Evolutionary conservation across 768 basidiomycete genomes (phyloP), one percentile per base, ranked within the genome.

Genomic region (Lactarius quietus): DNA sequence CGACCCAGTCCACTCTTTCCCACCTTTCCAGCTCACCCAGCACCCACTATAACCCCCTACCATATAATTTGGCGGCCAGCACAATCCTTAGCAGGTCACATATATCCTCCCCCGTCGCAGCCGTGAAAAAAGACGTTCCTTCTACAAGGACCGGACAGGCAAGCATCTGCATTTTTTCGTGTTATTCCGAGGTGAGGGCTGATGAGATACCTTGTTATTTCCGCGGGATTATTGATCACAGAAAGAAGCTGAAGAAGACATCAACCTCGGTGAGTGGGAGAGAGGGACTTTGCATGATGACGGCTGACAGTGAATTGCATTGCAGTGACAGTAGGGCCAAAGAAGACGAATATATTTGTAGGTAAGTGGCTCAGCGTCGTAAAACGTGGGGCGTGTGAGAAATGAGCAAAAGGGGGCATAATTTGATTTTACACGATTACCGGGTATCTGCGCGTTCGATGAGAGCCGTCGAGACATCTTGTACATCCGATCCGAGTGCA

Each of bases 351-450:
- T 28, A 39, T 45, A 63, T n/a, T 39, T 28, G 41, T 41, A 73
- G 61, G 61, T 62, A 58, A 66, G 65, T 54, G 69, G 65, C 62
- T 76, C 58, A 71, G 72, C 77, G 65, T 68, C 71, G 78, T 70
- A 72, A 77, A 79, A 78, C 77, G 78, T 78, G 77, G 78, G 72
- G 72, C 77, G 77, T 78, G 77, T 70, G 77, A 79, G 73, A 64
- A 18, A 54, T 57, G 23, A 51, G 43, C 53, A 28, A 45, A 35
- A 68, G 23, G 26, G 60, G 66, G 54, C 26, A 23, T 62, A 62
- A 66, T 66, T 66, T 55, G 55, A 61, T 56, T 59, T 53, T 45
- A 57, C 33, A 65, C 56, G 63, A 55, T 67, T 51, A 52, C 65
- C 65, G 65, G 65, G 56, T 18, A 62, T 65, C 64, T 61, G 64